Base-by-base conservation (phyloP, 805 yeast genomes). In the Candida bentonensis region DNA sequence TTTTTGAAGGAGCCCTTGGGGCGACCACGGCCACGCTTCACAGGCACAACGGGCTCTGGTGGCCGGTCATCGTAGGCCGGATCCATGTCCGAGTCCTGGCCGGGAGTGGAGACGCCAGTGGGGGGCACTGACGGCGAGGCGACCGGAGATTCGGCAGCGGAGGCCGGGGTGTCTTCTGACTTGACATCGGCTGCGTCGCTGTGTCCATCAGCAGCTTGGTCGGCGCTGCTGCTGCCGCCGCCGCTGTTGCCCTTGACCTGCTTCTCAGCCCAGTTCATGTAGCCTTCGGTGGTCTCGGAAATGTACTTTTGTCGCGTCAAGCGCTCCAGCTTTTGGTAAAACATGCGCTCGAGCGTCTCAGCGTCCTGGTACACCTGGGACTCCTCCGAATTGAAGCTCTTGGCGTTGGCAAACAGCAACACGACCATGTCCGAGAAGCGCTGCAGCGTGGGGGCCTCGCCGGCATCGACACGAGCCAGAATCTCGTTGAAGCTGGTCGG, bases 321-420 rank as follows among this genome's bases (percentile, higher is more conserved):
- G 7, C 36, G 36, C 20, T 30, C 36, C 36, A 61, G 39, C 39
- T 53, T 54, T 15, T 50, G 39, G 41, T 53, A 49, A 50, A 81
- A 77, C 47, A 68, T 69, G 23, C 67, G 68, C 48, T 74, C 69
- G 43, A 92, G 68, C 39, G 72, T 70, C 30, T 59, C 62, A 0
- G 96, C 80, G 62, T 86, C 94, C 47, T 74, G 74, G 55, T 78
- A 76, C 34, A 88, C 78, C 44, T 76, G 68, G 44, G 92, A 76
- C 1, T 73, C 76, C 43, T 82, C 82, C 47, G 78, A 82, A 60
- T 88, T 89, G 62, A 78, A 89, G 1, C 70, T 59, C 56, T 77
- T 76, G 1, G 96, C 95, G 61, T 92, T 92, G 40, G 68, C 56
- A 64, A 88, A 87, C 13, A 89, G 78, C 43, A 79, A 64, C 23